A percentile compares a stretch with the other conserved stretches of the same genome.
These are phyloP conservation scores for Phaeotremella skinneri DNA, from an alignment of 768 basidiomycete species.

Conservation along the genomic window DNA sequence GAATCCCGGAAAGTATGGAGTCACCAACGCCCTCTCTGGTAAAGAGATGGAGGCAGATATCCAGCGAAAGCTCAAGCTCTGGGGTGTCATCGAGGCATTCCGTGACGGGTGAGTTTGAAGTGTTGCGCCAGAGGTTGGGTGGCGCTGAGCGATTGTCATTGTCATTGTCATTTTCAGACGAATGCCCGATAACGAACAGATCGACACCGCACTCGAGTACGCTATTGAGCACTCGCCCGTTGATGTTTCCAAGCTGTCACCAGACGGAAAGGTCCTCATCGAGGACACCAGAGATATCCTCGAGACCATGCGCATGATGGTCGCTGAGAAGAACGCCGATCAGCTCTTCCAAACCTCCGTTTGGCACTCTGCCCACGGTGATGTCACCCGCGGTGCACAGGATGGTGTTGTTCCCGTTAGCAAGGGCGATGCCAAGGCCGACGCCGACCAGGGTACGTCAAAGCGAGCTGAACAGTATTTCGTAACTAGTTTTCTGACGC, in stretches of 20 bases:
- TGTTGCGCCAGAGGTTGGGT: background rate
- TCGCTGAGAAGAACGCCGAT: constrained; percentile 79
- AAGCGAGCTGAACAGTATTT: background rate
- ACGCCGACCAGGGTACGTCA: constrained; percentile 61
- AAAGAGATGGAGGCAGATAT: constrained; percentile 67
- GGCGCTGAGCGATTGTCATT: constrained; percentile 55
- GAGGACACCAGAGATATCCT: constrained; percentile 73
- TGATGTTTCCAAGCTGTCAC: constrained; percentile 65
- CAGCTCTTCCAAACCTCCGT: constrained; percentile 90
- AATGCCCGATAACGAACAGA: constrained; percentile 75
- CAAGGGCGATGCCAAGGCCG: constrained; percentile 59
- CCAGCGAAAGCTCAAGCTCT: constrained; percentile 79
- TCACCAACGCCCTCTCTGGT: constrained; percentile 67
- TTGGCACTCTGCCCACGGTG: constrained; percentile 58
- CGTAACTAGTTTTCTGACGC: background rate
- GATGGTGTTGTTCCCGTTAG: constrained; percentile 58
- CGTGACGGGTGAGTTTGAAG: constrained; percentile 59
- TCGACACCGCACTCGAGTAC: constrained; percentile 69
- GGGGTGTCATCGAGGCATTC: constrained; percentile 77
- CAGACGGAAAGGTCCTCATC: constrained; percentile 72
- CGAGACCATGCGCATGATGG: constrained; percentile 66
- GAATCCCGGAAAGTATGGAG: constrained; percentile 56
- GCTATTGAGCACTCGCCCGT: constrained; percentile 63
- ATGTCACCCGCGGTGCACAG: constrained; percentile 53
- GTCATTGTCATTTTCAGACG: constrained; percentile 72